Percentiles rank a stretch among this genome's conserved stretches.
Evolutionary conservation across 176 grass and related monocot species (phyloP).

Genomic region (Lolium perenne): DNA sequence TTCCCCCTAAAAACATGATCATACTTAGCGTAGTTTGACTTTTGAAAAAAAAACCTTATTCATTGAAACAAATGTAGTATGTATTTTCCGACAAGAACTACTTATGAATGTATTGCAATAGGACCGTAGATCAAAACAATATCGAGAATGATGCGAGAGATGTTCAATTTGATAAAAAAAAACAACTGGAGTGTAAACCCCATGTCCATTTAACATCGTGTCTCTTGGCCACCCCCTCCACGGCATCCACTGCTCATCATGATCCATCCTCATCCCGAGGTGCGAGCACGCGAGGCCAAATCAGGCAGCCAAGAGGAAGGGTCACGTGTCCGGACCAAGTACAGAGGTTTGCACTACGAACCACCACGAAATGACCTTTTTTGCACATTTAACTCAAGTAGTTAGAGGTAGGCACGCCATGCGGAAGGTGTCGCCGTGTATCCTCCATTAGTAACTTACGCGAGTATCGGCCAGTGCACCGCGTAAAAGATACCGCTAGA

Average conservation of each 20-base stretch:
- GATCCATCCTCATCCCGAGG: too few species aligned
- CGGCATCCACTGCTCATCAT: not conserved
- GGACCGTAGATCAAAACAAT: not conserved
- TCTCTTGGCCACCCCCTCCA: not conserved
- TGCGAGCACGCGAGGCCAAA: not conserved
- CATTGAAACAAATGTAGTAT: too few species aligned
- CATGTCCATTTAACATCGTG: not conserved
- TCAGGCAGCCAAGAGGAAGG: not conserved
- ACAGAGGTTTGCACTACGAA: not conserved
- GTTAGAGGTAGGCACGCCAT: not conserved
- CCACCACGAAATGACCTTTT: not conserved
- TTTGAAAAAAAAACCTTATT: too few species aligned
- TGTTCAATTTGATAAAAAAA: not conserved
- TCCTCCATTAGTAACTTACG: not conserved
- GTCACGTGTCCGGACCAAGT: not conserved
- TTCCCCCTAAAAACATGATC: too few species aligned
- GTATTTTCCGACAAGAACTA: too few species aligned
- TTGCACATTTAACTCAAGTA: not conserved
- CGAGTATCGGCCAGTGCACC: rapidly evolving
- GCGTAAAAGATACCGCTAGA: not conserved
- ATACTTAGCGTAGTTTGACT: too few species aligned
- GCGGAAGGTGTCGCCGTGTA: not conserved
- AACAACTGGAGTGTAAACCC: not conserved
- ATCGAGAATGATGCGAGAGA: not conserved
- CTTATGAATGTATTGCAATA: not conserved